Percentiles rank a stretch among this genome's conserved stretches.
Conservation (phyloP, 2,329 filamentous ascomycete species). For the Laburnicola sp. region DNA sequence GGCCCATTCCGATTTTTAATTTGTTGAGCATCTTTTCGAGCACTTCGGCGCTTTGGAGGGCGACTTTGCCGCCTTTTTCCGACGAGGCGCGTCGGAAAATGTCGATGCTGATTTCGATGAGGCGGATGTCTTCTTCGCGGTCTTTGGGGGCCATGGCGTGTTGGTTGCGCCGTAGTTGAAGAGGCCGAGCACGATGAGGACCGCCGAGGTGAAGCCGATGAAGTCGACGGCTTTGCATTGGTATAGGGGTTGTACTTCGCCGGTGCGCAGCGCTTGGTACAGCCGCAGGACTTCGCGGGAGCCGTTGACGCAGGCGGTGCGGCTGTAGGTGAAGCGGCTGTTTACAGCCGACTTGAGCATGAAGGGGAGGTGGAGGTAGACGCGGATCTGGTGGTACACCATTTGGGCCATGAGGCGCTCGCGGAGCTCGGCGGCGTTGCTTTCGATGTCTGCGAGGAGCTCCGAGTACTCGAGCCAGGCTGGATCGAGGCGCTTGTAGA, state of each 20-base stretch:
- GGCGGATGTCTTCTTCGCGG: conserved; percentile 40
- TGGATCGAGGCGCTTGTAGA: conserved; percentile 43
- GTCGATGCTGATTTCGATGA: conserved; percentile 47
- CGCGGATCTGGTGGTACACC: conserved; percentile 50
- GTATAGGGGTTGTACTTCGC: conserved; percentile 44
- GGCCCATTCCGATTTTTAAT: conserved; percentile 22
- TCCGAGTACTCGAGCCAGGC: conserved; percentile 45
- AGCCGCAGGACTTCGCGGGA: conserved; percentile 48
- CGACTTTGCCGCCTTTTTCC: conserved; percentile 48
- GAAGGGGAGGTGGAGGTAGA: conserved; percentile 53
- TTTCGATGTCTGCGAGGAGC: conserved; percentile 30
- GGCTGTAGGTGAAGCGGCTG: conserved; percentile 44
- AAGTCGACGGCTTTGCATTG: conserved; percentile 55
- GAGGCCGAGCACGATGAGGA: conserved; percentile 50
- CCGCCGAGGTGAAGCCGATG: conserved; percentile 51
- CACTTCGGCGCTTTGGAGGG: conserved; percentile 44
- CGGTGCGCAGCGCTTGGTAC: conserved; percentile 45
- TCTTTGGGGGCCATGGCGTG: conserved; percentile 25
- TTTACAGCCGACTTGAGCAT: conserved; percentile 47
- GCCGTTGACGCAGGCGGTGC: conserved; percentile 46
- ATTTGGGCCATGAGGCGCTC: conserved; percentile 49
- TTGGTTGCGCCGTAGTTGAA: conserved; percentile 38
- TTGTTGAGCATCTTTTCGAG: conserved; percentile 45
- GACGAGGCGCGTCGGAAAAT: conserved; percentile 47
- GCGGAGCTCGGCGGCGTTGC: conserved; percentile 41